Percentiles rank a stretch among this genome's conserved stretches.
Evolutionary conservation across 2,329 filamentous ascomycete genomes (phyloP).

Genomic region (Aspergillus ochraceoroseus): DNA sequence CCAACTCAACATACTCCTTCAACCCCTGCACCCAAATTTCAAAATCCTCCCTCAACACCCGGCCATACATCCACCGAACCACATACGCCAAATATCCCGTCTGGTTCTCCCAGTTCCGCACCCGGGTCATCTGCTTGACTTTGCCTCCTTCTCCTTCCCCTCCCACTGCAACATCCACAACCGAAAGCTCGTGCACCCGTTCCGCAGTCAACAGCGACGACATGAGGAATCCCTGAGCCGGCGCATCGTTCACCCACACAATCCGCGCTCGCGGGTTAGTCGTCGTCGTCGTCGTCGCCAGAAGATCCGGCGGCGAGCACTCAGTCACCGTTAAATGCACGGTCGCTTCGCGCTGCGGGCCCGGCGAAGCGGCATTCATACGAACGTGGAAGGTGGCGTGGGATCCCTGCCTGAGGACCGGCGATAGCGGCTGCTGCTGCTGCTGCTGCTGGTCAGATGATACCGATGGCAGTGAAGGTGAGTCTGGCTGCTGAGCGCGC

Average conservation of each 20-base stretch:
- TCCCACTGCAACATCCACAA: conserved; percentile 25
- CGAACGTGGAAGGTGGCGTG: conserved; percentile 44
- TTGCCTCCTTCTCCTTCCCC: no score
- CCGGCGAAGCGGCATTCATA: conserved; percentile 35
- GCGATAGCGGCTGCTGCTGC: conserved; percentile 16
- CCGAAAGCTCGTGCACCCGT: conserved; percentile 46
- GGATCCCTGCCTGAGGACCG: conserved; percentile 38
- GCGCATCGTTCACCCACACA: conserved; percentile 28
- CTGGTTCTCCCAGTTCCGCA: conserved; percentile 46
- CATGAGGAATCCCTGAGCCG: conserved; percentile 29
- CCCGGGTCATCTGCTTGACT: conserved; percentile 29
- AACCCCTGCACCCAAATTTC: conserved; percentile 41
- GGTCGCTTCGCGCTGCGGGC: conserved; percentile 25
- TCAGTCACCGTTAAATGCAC: conserved; percentile 32
- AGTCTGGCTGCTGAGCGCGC: conserved; percentile 42
- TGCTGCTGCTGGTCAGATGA: conserved; percentile 9
- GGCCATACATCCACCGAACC: conserved; percentile 42
- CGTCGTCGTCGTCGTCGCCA: conserved; percentile 7
- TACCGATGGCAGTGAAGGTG: no score
- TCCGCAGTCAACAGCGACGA: conserved; percentile 42
- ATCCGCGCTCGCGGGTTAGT: conserved; percentile 22
- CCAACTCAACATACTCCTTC: conserved; percentile 43
- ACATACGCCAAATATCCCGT: conserved; percentile 40
- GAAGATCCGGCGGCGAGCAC: conserved; percentile 28
- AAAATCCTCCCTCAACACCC: conserved; percentile 37